Evolutionary conservation across 2,329 filamentous ascomycete species (phyloP).

Genomic region (Fusarium solani-melongenae): DNA sequence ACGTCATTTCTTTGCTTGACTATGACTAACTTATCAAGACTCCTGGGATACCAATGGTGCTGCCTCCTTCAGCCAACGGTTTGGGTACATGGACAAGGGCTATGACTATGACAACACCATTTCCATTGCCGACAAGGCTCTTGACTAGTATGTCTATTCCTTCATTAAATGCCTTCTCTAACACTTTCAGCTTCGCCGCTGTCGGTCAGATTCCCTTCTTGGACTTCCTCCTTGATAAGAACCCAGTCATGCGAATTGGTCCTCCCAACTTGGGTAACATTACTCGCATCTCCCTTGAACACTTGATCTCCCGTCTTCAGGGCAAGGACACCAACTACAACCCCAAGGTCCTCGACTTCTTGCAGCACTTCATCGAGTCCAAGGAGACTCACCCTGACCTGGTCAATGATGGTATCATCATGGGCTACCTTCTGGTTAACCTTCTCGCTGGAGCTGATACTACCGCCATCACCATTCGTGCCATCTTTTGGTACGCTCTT

Average conservation of each 20-base stretch:
- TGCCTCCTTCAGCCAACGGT: slow-evolving; percentile 53
- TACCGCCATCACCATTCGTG: slow-evolving; percentile 48
- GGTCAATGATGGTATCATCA: slow-evolving; percentile 50
- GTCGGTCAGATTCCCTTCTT: slow-evolving; percentile 46
- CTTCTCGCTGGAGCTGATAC: slow-evolving; percentile 53
- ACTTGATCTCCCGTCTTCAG: slow-evolving; percentile 28
- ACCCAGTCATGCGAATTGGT: slow-evolving; percentile 41
- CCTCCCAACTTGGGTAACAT: slow-evolving; percentile 36
- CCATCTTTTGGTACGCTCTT: slow-evolving; percentile 52
- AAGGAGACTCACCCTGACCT: slow-evolving; percentile 48
- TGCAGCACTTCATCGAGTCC: slow-evolving; percentile 50
- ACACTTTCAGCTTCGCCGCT: slow-evolving; percentile 41
- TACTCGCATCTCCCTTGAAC: slow-evolving; percentile 30
- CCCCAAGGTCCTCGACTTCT: slow-evolving; percentile 44
- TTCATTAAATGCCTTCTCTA: background rate
- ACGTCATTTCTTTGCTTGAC: no score
- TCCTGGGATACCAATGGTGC: slow-evolving; percentile 57
- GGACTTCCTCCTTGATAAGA: slow-evolving; percentile 44
- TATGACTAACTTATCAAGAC: background rate
- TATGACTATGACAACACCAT: slow-evolving; percentile 53
- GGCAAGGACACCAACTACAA: slow-evolving; percentile 34
- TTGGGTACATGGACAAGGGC: slow-evolving; percentile 55
- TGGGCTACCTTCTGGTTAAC: slow-evolving; percentile 49
- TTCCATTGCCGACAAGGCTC: slow-evolving; percentile 40
- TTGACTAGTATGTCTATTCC: slow-evolving; percentile 20